phyloP scores from a whole-genome alignment of 352 stramenopile genomes.

The Globisporangium alternatum region DNA sequence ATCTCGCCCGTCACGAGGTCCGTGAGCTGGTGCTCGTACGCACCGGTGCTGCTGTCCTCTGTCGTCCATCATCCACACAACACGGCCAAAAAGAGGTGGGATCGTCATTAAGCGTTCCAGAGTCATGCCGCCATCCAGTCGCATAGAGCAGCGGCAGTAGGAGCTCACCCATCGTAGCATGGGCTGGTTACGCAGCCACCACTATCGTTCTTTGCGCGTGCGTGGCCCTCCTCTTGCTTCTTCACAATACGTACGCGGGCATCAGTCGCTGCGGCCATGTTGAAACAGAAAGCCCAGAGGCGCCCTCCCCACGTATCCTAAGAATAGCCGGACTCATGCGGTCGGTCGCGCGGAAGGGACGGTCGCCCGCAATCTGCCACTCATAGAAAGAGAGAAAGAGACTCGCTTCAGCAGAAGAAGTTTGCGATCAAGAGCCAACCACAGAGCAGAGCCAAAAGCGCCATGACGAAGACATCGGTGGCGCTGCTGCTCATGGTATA shows the following conservation, averaged over 20 bases:
- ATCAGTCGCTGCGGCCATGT: background rate
- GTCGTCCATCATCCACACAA: background rate
- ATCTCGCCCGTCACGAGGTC: constrained; percentile 61
- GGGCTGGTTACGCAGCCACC: background rate
- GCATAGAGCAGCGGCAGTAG: background rate
- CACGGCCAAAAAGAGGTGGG: background rate
- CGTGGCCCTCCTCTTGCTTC: background rate
- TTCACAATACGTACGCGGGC: background rate
- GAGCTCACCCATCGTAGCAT: background rate
- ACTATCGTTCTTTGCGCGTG: background rate
- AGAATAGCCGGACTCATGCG: background rate
- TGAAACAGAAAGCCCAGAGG: background rate
- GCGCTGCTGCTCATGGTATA: constrained; percentile 3
- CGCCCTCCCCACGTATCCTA: background rate
- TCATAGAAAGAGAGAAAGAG: background rate
- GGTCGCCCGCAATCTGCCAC: background rate
- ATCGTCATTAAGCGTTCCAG: background rate
- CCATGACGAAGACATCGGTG: background rate
- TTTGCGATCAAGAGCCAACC: background rate
- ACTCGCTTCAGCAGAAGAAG: background rate
- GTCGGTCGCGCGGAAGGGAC: background rate
- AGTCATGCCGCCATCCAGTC: background rate
- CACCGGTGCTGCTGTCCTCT: constrained; percentile 21
- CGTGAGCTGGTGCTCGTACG: constrained; percentile 52
- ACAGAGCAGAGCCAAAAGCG: background rate